Percentiles rank a stretch among this genome's conserved stretches.
These are phyloP conservation scores for Trichoderma breve DNA, from an alignment of 2,329 filamentous ascomycete species.

Conservation along the genomic window DNA sequence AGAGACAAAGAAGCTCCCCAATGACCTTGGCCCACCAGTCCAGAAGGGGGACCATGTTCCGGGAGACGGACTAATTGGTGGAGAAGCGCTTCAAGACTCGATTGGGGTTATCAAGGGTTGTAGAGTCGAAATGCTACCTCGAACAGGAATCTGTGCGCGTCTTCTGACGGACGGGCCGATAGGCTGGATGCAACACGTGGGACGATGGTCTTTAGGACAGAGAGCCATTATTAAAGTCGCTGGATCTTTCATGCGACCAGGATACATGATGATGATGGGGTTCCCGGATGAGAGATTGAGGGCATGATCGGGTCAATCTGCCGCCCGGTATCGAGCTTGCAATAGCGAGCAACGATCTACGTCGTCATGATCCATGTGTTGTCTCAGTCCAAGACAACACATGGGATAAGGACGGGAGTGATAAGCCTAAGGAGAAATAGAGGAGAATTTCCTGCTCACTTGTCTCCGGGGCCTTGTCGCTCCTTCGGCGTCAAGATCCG, in stretches of 20 bases:
- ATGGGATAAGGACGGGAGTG: background rate
- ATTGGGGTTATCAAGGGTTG: conserved; percentile 12
- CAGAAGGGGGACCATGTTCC: conserved; percentile 15
- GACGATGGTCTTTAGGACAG: background rate
- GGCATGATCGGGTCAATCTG: conserved; percentile 15
- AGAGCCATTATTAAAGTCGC: background rate
- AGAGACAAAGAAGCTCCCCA: conserved; percentile 9
- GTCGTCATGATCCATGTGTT: background rate
- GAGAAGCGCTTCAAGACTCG: conserved; percentile 1
- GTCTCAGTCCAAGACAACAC: background rate
- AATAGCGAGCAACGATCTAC: background rate
- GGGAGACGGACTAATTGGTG: background rate
- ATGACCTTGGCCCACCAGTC: conserved; percentile 15
- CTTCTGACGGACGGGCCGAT: conserved; percentile 22
- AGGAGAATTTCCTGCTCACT: background rate
- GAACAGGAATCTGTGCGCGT: conserved; percentile 17
- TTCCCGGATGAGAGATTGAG: background rate
- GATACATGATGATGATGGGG: background rate
- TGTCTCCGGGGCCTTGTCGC: background rate
- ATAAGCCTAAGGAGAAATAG: background rate
- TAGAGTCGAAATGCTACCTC: conserved; percentile 14
- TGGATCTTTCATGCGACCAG: background rate
- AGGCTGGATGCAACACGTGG: conserved; percentile 21
- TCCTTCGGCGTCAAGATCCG: background rate
- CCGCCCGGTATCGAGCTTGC: background rate